Evolutionary conservation across 768 basidiomycete genomes (phyloP), one percentile per base, ranked within the genome.

Genomic region (Pleurotus tuoliensis): DNA sequence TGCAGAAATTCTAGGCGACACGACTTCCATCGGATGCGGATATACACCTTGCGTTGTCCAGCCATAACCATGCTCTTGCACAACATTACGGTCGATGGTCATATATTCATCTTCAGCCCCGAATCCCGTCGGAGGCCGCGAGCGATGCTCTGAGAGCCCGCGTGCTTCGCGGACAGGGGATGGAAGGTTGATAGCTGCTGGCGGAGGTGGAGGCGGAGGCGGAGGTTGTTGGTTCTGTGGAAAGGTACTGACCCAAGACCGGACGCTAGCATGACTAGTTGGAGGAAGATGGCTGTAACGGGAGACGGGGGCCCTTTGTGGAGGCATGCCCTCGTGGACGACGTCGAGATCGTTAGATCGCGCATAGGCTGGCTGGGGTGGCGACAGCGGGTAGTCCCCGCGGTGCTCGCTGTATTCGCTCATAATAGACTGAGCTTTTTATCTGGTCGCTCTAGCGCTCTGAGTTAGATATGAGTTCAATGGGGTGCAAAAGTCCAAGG

Each of bases 21-120:
- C 51, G 39, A 53, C 51, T n/a, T 53, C 51, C 51, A 53, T 53
- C 5, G 51, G 51, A 25, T 53, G 51, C 8, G 51, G 51, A 41
- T 53, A 53, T 16, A 22, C 22, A 3, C 34, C 39, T 22, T n/a
- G 37, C 4, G 34, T 15, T 2, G 39, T 40, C 41, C 41, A 44
- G n/a, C 39, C 38, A 24, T 40, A 41, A 7, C 16, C 34, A 43
- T 43, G 20, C 7, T 15, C 39, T 22, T 9, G 41, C 0, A 39
- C 51, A 3, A 53, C 27, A 12, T 15, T 4, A 7, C 1, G 38
- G 41, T 53, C 51, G 13, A 53, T 53, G 37, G 18, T 25, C 51
- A 53, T 53, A 25, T 8, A 41, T 24, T 53, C 51, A 6, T 53
- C 51, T 11, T 41, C 38, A 9, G 39, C 37, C 20, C 24, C 51